phyloP scores from a whole-genome alignment of 495 filamentous ascomycete genomes.

The Ramalina peruviana region DNA sequence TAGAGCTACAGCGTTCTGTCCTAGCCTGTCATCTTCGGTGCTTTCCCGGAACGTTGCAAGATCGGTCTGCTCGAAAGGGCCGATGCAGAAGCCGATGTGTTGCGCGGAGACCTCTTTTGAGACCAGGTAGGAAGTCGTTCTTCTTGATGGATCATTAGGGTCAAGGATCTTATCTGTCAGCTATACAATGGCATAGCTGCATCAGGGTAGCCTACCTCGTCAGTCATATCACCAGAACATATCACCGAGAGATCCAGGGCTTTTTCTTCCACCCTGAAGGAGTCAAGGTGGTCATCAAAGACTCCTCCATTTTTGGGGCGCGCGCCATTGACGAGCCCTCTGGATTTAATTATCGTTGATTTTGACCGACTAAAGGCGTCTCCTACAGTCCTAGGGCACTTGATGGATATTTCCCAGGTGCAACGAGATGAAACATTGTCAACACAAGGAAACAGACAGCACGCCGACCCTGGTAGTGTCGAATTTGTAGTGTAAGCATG shows the following conservation, averaged over 20 bases:
- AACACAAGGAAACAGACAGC: slow-evolving; percentile 79
- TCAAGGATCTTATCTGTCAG: slow-evolving; percentile 42
- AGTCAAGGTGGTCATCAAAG: neutral
- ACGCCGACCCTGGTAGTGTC: slow-evolving; percentile 60
- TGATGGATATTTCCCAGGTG: slow-evolving; percentile 79
- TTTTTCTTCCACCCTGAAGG: slow-evolving; percentile 61
- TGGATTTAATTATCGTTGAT: neutral
- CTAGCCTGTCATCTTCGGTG: slow-evolving; percentile 80
- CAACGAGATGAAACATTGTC: slow-evolving; percentile 68
- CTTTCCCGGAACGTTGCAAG: slow-evolving; percentile 78
- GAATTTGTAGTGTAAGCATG: slow-evolving; percentile 83
- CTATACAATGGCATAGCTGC: neutral
- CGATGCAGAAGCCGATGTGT: slow-evolving; percentile 82
- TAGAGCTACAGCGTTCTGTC: slow-evolving; percentile 66
- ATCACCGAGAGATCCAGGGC: slow-evolving; percentile 76
- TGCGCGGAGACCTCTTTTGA: slow-evolving; percentile 58
- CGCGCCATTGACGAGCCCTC: neutral
- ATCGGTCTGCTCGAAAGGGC: slow-evolving; percentile 88
- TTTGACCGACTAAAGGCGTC: slow-evolving; percentile 48
- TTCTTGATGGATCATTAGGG: slow-evolving; percentile 57
- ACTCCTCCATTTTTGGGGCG: slow-evolving; percentile 4
- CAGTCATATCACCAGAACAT: slow-evolving; percentile 74
- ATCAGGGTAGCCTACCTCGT: slow-evolving; percentile 41
- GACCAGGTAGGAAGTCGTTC: slow-evolving; percentile 68
- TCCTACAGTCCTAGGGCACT: slow-evolving; percentile 68